Evolutionary conservation across 2,329 filamentous ascomycete genomes (phyloP), one percentile per base, ranked within the genome.

Genomic region (Monosporascus ibericus): DNA sequence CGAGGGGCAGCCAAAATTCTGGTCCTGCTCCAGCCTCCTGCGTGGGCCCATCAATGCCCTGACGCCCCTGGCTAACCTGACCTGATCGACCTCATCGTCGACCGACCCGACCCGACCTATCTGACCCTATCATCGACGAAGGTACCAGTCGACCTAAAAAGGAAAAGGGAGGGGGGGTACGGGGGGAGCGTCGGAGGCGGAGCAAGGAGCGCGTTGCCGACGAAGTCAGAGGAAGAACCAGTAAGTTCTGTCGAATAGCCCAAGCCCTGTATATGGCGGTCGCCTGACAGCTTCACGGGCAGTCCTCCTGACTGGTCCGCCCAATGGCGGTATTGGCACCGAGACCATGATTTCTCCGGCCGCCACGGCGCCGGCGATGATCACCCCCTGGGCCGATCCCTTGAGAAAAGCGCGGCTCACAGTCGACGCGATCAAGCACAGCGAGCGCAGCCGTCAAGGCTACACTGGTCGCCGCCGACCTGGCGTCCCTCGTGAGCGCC

Each of bases 271-370:
- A 34, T 14, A 5, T 14, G 30, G 14, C 9, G 30, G n/a, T 48
- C 34, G 18, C 20, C 24, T n/a, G 27, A 8, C 18, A 42, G 14
- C 20, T 25, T 18, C 37, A 44, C 6, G 9, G 52, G 6, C 48
- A 68, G 65, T 68, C 52, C 61, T 68, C 52, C 55, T 68, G 34
- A 68, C 66, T 11, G 65, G 66, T 9, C 65, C 66, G n/a, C 67
- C 61, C 36, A 54, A 60, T 18, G 63, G 65, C 18, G 65, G 65
- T 20, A 62, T 67, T 18, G 66, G 65, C 27, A 64, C 65, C 27
- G 65, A 68, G 49, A 66, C 63, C 8, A 57, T 62, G 46, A 59
- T 60, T 46, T 65, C 65, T 9, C 60, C 67, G 9, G 65, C 47
- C 47, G 57, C 47, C 47, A 56, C 56, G 44, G 51, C 56, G 5